phyloP scores from a whole-genome alignment of 2,329 filamentous ascomycete genomes.

The Penicillium sp. region DNA sequence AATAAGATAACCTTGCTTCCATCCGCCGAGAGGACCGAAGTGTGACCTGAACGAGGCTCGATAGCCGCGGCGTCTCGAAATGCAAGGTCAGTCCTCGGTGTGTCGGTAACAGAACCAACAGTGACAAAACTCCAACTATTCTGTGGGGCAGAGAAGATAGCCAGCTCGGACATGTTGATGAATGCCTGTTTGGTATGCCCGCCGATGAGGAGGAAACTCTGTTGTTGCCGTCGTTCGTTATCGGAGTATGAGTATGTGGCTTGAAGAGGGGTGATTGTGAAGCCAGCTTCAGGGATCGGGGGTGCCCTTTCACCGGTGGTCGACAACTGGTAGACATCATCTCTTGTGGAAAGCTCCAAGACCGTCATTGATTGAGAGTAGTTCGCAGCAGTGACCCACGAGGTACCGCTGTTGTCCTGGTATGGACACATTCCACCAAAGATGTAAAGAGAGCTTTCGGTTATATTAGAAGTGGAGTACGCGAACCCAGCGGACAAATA shows the following conservation, averaged over 20 bases:
- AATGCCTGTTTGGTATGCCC: constrained; percentile 84
- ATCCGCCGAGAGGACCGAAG: constrained; percentile 78
- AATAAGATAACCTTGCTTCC: constrained; percentile 77
- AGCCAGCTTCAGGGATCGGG: constrained; percentile 83
- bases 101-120: constrained; percentile 55
- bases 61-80: constrained; percentile 57
- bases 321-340: constrained; percentile 49
- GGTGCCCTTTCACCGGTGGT: constrained; percentile 61
- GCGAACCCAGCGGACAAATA: constrained; percentile 66
- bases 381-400: constrained; percentile 71
- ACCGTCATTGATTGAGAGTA: constrained; percentile 84
- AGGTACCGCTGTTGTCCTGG: constrained; percentile 45
- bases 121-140: constrained; percentile 83
- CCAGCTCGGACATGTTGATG: constrained; percentile 91
- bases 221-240: constrained; percentile 70
- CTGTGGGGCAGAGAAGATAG: constrained; percentile 84
- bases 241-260: constrained; percentile 71
- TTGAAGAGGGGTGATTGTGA: constrained; percentile 75
- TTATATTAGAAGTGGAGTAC: constrained; percentile 65
- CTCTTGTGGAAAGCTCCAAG: constrained; percentile 44
- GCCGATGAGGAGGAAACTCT: constrained; percentile 79
- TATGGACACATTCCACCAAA: constrained; percentile 91
- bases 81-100: constrained; percentile 61
- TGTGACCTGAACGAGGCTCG: constrained; percentile 88
- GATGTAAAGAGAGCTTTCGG: constrained; percentile 62